Conservation (phyloP, 768 basidiomycete genomes). For the Calocybe indica region DNA sequence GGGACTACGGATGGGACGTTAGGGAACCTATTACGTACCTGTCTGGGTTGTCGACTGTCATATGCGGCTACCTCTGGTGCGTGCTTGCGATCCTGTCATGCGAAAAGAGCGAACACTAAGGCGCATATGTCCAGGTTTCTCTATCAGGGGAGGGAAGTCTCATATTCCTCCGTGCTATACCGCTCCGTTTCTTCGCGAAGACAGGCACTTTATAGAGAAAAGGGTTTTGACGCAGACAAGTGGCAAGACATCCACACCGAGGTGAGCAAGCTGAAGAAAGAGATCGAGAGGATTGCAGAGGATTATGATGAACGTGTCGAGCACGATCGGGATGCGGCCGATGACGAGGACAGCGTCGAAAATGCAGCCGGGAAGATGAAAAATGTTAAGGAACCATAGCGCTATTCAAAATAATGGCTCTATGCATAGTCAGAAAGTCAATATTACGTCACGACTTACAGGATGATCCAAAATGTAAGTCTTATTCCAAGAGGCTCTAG, state of each 20-base stretch:
- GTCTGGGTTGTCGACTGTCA: conserved; percentile 55
- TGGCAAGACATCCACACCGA: conserved; percentile 53
- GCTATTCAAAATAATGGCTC: too few species aligned
- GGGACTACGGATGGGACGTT: conserved; percentile 57
- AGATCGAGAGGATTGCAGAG: conserved; percentile 52
- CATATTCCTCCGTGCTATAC: conserved; percentile 57
- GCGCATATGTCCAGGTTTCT: conserved; percentile 35
- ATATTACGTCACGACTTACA: too few species aligned
- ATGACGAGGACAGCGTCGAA: too few species aligned
- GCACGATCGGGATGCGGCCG: not conserved
- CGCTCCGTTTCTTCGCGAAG: conserved; percentile 53
- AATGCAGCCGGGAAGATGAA: too few species aligned
- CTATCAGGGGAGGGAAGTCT: conserved; percentile 58
- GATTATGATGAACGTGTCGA: conserved; percentile 40
- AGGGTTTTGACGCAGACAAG: conserved; percentile 54
- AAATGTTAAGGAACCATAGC: too few species aligned
- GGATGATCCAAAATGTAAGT: too few species aligned
- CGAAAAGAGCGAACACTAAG: not conserved
- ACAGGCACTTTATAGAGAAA: conserved; percentile 46
- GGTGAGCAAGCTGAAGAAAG: conserved; percentile 38
- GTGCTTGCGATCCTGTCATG: not conserved
- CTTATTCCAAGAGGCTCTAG: too few species aligned
- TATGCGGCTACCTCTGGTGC: conserved; percentile 57
- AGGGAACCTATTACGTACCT: conserved; percentile 70
- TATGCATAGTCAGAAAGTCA: too few species aligned